Evolutionary conservation across 2,329 filamentous ascomycete species (phyloP), one percentile per base, ranked within the genome.

Genomic region (Didymella glomerata): DNA sequence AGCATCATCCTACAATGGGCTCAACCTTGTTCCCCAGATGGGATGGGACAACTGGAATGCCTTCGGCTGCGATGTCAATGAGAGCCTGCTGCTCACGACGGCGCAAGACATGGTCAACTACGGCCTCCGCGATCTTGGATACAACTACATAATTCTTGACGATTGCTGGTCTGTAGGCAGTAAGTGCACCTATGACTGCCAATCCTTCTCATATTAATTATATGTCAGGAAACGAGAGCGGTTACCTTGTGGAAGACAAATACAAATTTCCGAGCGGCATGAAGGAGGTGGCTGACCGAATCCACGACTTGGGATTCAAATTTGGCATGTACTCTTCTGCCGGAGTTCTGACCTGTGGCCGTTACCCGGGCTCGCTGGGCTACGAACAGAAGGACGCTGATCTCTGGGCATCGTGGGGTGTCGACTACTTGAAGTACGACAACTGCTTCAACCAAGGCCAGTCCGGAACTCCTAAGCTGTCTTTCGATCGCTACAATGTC

Each of bases 391-490:
- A 81, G 27, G 84, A 87, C 68, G 84, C 84, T 0, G 70, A 81
- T 16, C 78, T 80, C 0, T 86, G 81, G 67, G 83, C 84, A 1
- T 73, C 71, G 16, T 84, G 83, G 81, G 83, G 80, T 1, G 80
- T 85, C 30, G 80, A 79, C 58, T 76, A 74, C 50, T 61, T 69
- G 20, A 69, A 85, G 67, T 85, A 85, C 64, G 84, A 86, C 71
- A 86, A 86, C 67, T 86, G 84, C 74, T 85, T 79, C 68, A 85
- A 85, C 61, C 76, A 81, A 60, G 84, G 84, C 8, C 79, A 83
- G 54, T 80, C 79, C 18, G 82, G 83, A 13, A 82, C 77, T 2
- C 76, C 80, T 0, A 74, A 80, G 57, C 68, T 82, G 34, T 80
- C 79, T 4, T 82, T 77, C 61, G 76, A 80, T 48, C 78, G 81